A percentile compares a stretch with the other conserved stretches of the same genome.
Conservation (phyloP, 495 filamentous ascomycete species). For the Penicillium macrosclerotiorum region DNA sequence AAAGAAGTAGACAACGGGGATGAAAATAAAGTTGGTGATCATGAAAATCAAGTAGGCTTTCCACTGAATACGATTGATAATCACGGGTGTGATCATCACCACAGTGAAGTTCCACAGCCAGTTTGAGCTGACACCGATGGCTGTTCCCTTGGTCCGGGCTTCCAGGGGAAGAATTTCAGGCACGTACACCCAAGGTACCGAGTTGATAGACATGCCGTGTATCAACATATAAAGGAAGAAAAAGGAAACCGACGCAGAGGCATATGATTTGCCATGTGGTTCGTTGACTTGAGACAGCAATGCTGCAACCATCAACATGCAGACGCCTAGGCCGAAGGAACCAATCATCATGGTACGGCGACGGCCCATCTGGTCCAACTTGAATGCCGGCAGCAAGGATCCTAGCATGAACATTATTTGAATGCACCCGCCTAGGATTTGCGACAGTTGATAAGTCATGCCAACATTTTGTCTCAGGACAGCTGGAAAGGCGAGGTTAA, state of each 20-base stretch:
- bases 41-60: constrained; percentile 61
- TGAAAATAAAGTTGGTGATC: constrained; percentile 51
- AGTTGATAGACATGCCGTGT: constrained; percentile 48
- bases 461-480: no score
- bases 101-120: constrained; percentile 58
- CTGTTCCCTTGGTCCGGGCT: constrained; percentile 41
- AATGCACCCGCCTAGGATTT: constrained; percentile 50
- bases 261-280: constrained; percentile 26
- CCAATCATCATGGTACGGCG: constrained; percentile 59
- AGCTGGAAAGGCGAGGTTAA: no score
- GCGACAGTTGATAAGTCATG: constrained; percentile 43
- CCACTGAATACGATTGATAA: constrained; percentile 55
- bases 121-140: constrained; percentile 40
- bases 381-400: constrained; percentile 43
- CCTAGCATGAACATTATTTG: constrained; percentile 41
- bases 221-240: constrained; percentile 53
- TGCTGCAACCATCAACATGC: constrained; percentile 52
- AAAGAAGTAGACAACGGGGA: constrained; percentile 44
- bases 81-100: constrained; percentile 57
- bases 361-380: constrained; percentile 54
- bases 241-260: constrained; percentile 47
- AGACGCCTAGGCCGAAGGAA: constrained; percentile 46
- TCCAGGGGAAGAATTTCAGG: constrained; percentile 46
- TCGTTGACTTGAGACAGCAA: constrained; percentile 47
- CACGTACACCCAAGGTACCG: constrained; percentile 47